Percentiles rank a stretch among this genome's conserved stretches.
Evolutionary conservation across 768 basidiomycete species (phyloP).

Genomic region (Naematelia aurantialba): DNA sequence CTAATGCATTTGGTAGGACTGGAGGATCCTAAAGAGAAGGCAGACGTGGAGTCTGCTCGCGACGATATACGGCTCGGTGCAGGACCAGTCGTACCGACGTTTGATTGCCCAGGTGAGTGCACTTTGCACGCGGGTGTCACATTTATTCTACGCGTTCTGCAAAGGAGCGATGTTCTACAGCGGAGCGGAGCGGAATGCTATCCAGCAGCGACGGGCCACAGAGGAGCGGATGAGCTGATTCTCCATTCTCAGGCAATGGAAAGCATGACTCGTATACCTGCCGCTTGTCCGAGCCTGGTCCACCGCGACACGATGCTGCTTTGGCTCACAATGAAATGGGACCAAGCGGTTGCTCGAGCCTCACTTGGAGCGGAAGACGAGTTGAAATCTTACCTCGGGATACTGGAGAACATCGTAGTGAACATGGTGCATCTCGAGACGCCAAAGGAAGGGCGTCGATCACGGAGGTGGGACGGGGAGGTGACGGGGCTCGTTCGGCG

Average conservation of each 20-base stretch:
- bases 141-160: constrained; percentile 1
- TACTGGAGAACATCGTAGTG: constrained; percentile 50
- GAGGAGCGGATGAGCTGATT: too few species aligned
- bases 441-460: too few species aligned
- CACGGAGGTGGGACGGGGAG: too few species aligned
- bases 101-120: constrained; percentile 65
- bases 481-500: neutral
- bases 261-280: constrained; percentile 65
- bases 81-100: constrained; percentile 58
- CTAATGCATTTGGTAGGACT: constrained; percentile 57
- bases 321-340: constrained; percentile 74
- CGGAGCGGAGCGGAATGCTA: too few species aligned
- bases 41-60: constrained; percentile 87
- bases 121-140: constrained; percentile 4
- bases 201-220: too few species aligned
- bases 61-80: constrained; percentile 69
- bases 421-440: neutral
- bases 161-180: too few species aligned
- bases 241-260: constrained; percentile 66
- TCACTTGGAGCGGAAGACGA: constrained; percentile 20
- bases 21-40: constrained; percentile 71
- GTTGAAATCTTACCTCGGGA: constrained; percentile 32
- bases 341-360: neutral
- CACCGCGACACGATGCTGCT: constrained; percentile 67
- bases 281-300: constrained; percentile 68